Conservation (phyloP, 495 filamentous ascomycete species). For the Glarea lozoyensis region DNA sequence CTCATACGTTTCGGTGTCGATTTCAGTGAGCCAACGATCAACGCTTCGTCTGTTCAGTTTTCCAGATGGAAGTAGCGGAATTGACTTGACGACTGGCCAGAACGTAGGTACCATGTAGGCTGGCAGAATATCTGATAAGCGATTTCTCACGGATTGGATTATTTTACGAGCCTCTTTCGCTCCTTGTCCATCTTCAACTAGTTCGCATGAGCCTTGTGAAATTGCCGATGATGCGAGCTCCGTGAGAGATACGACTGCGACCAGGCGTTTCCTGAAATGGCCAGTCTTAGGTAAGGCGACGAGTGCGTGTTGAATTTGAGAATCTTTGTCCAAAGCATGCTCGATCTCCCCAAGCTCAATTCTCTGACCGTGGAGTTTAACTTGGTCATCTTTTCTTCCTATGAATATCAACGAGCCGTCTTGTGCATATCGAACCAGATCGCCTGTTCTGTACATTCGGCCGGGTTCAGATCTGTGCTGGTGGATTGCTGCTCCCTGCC, state of each 20-base stretch:
- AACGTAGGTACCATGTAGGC: conserved; percentile 21
- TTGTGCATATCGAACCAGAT: conserved; percentile 10
- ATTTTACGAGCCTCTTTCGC: not conserved
- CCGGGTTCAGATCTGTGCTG: conserved; percentile 24
- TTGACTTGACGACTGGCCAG: conserved; percentile 5
- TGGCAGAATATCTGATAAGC: conserved; percentile 9
- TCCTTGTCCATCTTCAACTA: not conserved
- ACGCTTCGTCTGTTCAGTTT: conserved; percentile 5
- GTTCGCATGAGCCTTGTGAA: not conserved
- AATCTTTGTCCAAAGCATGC: conserved; percentile 38
- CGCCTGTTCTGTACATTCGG: conserved; percentile 47
- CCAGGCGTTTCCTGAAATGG: conserved; percentile 1
- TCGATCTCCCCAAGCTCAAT: conserved; percentile 24
- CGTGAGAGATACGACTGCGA: conserved; percentile 2
- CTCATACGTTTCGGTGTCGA: conserved; percentile 2
- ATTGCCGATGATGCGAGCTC: conserved; percentile 1
- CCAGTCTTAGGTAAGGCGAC: conserved; percentile 21
- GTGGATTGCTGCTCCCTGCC: conserved; percentile 19
- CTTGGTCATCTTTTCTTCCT: conserved; percentile 24
- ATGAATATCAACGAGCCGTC: conserved; percentile 36
- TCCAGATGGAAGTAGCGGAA: conserved; percentile 4
- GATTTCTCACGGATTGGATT: not conserved
- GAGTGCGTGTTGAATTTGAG: conserved; percentile 28
- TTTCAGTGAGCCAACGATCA: not conserved
- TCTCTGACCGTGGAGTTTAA: conserved; percentile 23